Percentiles rank a stretch among this genome's conserved stretches.
phyloP scores from a whole-genome alignment of 2,329 filamentous ascomycete genomes.

The Rachicladosporium sp. region DNA sequence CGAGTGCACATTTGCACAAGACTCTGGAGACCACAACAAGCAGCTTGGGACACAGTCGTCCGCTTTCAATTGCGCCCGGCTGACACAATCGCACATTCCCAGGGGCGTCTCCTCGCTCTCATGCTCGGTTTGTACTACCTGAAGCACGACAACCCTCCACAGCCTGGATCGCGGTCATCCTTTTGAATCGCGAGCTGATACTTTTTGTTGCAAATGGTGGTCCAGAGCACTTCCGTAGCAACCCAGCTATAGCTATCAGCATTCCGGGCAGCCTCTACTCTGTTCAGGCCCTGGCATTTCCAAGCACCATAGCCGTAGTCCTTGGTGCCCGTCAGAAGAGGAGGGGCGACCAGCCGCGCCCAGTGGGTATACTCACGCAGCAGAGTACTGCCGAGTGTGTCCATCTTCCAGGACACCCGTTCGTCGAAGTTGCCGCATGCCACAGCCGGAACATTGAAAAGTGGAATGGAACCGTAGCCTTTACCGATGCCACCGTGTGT shows the following conservation, averaged over 20 bases:
- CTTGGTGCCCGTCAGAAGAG: conserved; percentile 1
- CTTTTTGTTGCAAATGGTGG: too few species aligned
- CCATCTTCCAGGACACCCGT: conserved; percentile 6
- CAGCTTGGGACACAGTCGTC: not conserved
- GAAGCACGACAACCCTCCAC: too few species aligned
- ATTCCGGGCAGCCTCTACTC: conserved; percentile 1
- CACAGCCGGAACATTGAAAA: not conserved
- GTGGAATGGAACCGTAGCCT: not conserved
- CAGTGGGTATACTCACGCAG: conserved; percentile 6
- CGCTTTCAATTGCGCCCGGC: not conserved
- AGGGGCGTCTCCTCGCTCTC: too few species aligned
- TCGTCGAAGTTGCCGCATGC: not conserved
- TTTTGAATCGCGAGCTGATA: too few species aligned
- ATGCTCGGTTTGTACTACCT: too few species aligned
- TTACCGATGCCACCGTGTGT: conserved; percentile 1
- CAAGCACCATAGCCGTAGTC: not conserved
- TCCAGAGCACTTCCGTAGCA: too few species aligned
- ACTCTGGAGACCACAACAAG: too few species aligned
- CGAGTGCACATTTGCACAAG: too few species aligned
- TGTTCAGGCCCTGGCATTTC: conserved; percentile 1
- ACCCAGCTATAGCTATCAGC: conserved; percentile 3
- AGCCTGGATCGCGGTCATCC: too few species aligned
- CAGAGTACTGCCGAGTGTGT: conserved; percentile 2
- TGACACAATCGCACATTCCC: not conserved
- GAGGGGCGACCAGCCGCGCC: not conserved